Evolutionary conservation across 2,329 filamentous ascomycete genomes (phyloP).

Genomic region (Neofusicoccum kwambonambiense): DNA sequence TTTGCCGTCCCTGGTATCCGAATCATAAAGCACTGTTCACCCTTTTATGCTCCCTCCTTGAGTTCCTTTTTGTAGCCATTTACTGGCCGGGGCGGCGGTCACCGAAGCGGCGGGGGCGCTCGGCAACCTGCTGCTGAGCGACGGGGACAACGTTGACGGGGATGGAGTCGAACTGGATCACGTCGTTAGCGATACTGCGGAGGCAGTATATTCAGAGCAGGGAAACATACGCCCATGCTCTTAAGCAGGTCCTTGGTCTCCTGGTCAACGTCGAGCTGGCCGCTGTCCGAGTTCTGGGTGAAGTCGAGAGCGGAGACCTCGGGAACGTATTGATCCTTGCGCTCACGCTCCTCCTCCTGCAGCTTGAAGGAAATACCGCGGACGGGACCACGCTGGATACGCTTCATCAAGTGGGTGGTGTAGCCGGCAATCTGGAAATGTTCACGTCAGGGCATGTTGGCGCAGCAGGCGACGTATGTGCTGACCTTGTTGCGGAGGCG

Average conservation of each 20-base stretch:
- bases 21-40: slow-evolving; percentile 18
- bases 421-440: slow-evolving; percentile 82
- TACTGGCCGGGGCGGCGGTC: slow-evolving; percentile 52
- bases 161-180: slow-evolving; percentile 84
- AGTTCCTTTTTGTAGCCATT: slow-evolving; percentile 28
- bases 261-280: slow-evolving; percentile 89
- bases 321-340: slow-evolving; percentile 99
- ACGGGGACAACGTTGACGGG: slow-evolving; percentile 94
- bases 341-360: slow-evolving; percentile 99
- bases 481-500: slow-evolving; percentile 97
- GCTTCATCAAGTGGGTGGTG: slow-evolving; percentile 95
- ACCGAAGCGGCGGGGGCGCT: slow-evolving; percentile 77
- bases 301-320: slow-evolving; percentile 99
- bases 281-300: slow-evolving; percentile 87
- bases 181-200: slow-evolving; percentile 1
- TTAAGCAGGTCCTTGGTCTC: slow-evolving; percentile 99
- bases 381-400: slow-evolving; percentile 98
- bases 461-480: slow-evolving; percentile 22
- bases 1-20: slow-evolving; percentile 39
- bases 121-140: slow-evolving; percentile 79
- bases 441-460: slow-evolving; percentile 49
- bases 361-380: slow-evolving; percentile 99
- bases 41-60: slow-evolving; percentile 20
- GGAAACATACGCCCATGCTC: slow-evolving; percentile 86
- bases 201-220: not conserved